Conservation (phyloP, 2,329 filamentous ascomycete genomes). For the Mariannaea sp. region DNA sequence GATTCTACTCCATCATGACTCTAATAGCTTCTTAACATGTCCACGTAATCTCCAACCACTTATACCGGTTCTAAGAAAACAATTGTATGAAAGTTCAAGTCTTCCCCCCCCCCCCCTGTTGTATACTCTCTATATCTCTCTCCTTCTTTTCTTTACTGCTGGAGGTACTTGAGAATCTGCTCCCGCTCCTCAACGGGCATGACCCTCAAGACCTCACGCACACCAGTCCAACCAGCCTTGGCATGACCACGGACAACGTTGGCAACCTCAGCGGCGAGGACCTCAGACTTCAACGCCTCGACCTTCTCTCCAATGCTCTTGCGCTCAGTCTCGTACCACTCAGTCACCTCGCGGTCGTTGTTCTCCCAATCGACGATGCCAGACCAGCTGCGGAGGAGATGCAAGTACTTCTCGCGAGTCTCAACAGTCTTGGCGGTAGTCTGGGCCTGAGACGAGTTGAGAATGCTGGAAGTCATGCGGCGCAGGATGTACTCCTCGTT, state of each 20-base stretch:
- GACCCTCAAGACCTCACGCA: slow-evolving; percentile 83
- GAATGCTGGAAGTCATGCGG: slow-evolving; percentile 67
- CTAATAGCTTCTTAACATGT: slow-evolving; percentile 26
- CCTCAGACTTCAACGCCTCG: slow-evolving; percentile 79
- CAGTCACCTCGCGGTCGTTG: slow-evolving; percentile 81
- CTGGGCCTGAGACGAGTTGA: slow-evolving; percentile 38
- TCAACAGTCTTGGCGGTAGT: slow-evolving; percentile 52
- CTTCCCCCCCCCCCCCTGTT: slow-evolving; percentile 5
- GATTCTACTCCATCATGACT: slow-evolving; percentile 32
- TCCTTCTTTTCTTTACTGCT: slow-evolving; percentile 49
- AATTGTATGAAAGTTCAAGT: slow-evolving; percentile 15
- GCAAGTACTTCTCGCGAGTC: slow-evolving; percentile 69
- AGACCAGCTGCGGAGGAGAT: slow-evolving; percentile 82
- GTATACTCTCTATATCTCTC: background rate
- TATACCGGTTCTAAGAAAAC: slow-evolving; percentile 29
- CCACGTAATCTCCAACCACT: slow-evolving; percentile 24
- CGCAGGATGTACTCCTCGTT: slow-evolving; percentile 98
- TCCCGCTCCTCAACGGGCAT: slow-evolving; percentile 90
- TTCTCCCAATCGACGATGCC: slow-evolving; percentile 75
- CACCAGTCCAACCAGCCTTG: slow-evolving; percentile 80
- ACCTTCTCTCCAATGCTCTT: slow-evolving; percentile 83
- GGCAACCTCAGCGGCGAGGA: slow-evolving; percentile 56
- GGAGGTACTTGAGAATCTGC: slow-evolving; percentile 69
- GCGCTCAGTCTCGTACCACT: slow-evolving; percentile 96
- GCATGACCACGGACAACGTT: slow-evolving; percentile 52